These are phyloP conservation scores for Mycena haematopus DNA, from an alignment of 768 basidiomycete genomes.

Conservation along the genomic window DNA sequence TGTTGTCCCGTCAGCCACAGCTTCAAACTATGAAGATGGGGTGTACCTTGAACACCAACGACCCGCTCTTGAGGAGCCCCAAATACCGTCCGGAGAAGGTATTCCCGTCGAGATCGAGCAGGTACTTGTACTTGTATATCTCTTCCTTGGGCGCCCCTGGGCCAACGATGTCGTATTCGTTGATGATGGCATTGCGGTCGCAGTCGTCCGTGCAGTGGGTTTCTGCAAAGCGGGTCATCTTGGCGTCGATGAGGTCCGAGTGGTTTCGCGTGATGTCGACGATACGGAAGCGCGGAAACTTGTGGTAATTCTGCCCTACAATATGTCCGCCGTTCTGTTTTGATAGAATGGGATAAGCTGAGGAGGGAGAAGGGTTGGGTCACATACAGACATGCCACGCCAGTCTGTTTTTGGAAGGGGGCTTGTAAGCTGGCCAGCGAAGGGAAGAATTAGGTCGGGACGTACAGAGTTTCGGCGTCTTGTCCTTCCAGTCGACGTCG, in stretches of 20 bases:
- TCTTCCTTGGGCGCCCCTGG: slow-evolving; percentile 29
- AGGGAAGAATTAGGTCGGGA: neutral
- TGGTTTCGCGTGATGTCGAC: slow-evolving; percentile 30
- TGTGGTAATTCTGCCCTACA: slow-evolving; percentile 29
- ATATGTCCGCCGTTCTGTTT: slow-evolving; percentile 29
- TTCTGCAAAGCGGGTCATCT: slow-evolving; percentile 30
- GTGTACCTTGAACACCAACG: slow-evolving; percentile 30
- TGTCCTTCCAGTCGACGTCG: slow-evolving; percentile 26
- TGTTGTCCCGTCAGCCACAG: neutral
- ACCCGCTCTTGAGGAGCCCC: slow-evolving; percentile 26
- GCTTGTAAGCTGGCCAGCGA: neutral
- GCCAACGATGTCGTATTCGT: slow-evolving; percentile 28
- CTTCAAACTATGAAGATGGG: neutral
- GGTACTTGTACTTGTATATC: slow-evolving; percentile 29
- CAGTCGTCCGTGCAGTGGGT: slow-evolving; percentile 29
- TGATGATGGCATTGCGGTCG: slow-evolving; percentile 26
- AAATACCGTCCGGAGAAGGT: slow-evolving; percentile 30
- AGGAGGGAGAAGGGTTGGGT: neutral
- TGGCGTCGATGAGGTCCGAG: slow-evolving; percentile 29
- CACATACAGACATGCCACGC: slow-evolving; percentile 26
- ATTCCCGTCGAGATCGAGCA: slow-evolving; percentile 30
- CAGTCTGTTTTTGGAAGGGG: slow-evolving; percentile 17
- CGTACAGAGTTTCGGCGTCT: slow-evolving; percentile 24
- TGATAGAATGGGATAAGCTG: neutral
- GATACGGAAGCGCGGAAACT: slow-evolving; percentile 29